Evolutionary conservation across 768 basidiomycete species (phyloP).

Genomic region (Rhodotorula kratochvilovae): DNA sequence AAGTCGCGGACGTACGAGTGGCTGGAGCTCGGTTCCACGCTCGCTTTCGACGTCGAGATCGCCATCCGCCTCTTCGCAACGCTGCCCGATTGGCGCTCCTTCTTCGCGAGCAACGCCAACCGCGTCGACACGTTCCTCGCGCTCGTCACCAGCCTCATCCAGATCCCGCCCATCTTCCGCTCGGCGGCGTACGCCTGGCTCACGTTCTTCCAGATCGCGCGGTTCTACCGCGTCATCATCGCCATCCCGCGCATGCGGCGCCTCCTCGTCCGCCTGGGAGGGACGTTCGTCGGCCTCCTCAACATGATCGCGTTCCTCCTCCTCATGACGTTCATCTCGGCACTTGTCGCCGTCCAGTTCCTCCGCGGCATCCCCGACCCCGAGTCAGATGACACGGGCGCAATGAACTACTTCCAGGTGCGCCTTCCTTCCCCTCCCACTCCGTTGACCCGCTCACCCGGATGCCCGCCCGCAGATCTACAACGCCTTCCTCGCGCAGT

Average conservation of each 20-base stretch:
- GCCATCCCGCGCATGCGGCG: conserved; percentile 86
- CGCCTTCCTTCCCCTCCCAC: no score
- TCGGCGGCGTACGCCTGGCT: conserved; percentile 77
- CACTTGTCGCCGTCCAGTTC: conserved; percentile 75
- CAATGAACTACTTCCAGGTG: conserved; percentile 69
- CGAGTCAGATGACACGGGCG: conserved; percentile 45
- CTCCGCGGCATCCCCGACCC: conserved; percentile 63
- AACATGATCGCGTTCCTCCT: conserved; percentile 92
- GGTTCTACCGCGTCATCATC: conserved; percentile 84
- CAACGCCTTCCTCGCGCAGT: conserved; percentile 79
- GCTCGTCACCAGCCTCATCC: conserved; percentile 68
- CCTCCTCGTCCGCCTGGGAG: conserved; percentile 62
- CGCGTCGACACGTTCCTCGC: conserved; percentile 73
- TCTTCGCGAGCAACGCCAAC: conserved; percentile 61
- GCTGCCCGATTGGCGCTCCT: conserved; percentile 70
- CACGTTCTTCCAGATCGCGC: conserved; percentile 69
- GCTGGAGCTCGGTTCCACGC: conserved; percentile 66
- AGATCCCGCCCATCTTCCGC: conserved; percentile 69
- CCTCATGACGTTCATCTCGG: conserved; percentile 77
- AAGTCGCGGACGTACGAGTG: neutral
- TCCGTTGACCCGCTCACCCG: no score
- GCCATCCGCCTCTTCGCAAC: conserved; percentile 64
- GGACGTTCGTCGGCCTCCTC: conserved; percentile 79
- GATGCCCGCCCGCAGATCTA: conserved; percentile 51
- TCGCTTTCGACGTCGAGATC: conserved; percentile 86